A percentile compares a stretch with the other conserved stretches of the same genome.
phyloP scores from a whole-genome alignment of 2,329 filamentous ascomycete genomes.

The Cercospora brassicicola region DNA sequence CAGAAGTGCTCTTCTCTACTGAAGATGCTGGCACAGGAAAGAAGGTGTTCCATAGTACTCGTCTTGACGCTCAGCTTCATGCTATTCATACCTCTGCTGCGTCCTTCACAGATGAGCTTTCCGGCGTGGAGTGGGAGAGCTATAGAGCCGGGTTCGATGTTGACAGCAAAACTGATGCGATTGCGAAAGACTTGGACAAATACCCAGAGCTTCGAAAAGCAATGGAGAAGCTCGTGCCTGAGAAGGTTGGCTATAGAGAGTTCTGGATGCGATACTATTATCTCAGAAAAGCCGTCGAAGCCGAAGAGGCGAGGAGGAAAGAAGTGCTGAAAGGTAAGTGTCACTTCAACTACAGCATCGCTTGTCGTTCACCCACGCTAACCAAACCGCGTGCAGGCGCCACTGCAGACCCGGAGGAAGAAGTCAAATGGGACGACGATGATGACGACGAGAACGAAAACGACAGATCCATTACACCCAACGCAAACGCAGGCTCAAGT shows the following conservation, averaged over 20 bases:
- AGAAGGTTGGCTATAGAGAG: conserved; percentile 78
- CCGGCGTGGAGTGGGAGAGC: conserved; percentile 65
- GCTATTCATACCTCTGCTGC: conserved; percentile 85
- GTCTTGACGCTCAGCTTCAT: conserved; percentile 93
- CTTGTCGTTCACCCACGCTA: background rate
- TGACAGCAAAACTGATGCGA: conserved; percentile 79
- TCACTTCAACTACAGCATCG: background rate
- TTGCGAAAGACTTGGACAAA: conserved; percentile 77
- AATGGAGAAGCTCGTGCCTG: conserved; percentile 96
- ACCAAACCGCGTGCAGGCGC: conserved; percentile 54
- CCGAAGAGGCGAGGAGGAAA: conserved; percentile 81
- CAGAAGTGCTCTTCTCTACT: conserved; percentile 81
- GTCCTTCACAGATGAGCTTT: conserved; percentile 78
- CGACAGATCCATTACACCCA: conserved; percentile 42
- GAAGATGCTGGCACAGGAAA: conserved; percentile 83
- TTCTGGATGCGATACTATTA: conserved; percentile 99
- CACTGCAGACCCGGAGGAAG: conserved; percentile 70
- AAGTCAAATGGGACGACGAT: conserved; percentile 70
- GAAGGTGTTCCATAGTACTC: conserved; percentile 88
- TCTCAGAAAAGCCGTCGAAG: conserved; percentile 86
- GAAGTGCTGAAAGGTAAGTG: conserved; percentile 84
- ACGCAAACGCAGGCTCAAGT: conserved; percentile 18
- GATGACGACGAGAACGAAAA: conserved; percentile 73
- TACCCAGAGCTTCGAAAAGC: conserved; percentile 81
- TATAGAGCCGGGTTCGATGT: conserved; percentile 77